Base-by-base conservation (phyloP, 2,329 filamentous ascomycete genomes). In the Fonsecaea nubica region DNA sequence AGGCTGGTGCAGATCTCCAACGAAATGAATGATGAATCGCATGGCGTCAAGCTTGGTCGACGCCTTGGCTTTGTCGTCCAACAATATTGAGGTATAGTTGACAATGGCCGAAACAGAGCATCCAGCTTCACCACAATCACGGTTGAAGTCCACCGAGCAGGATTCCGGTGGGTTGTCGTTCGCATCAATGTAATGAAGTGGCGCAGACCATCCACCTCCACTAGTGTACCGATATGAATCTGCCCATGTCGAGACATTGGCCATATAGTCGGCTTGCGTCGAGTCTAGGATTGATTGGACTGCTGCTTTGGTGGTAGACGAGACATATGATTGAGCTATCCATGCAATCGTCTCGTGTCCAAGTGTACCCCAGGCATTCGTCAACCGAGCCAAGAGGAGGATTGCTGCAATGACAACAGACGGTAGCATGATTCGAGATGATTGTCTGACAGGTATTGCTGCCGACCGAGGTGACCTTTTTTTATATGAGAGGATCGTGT, bases 381-480 rank as follows among this genome's bases (percentile, higher is more conserved):
- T 91, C 74, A 98, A 80, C 78, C 97, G 76, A 79, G 98, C 98
- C 80, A 98, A 79, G 48, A 94, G 94, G 78, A 92, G 96, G 1
- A 95, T 94, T 0, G 94, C 94, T 59, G 98, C 83, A 71, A 99
- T 92, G 76, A 98, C 98, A 0, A 86, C 88, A 66, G 92, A 92
- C 84, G 98, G 95, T 52, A 35, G 25, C 62, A 61, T 61, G 45
- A 18, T 38, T 33, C 33, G 10, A 12, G 33, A n/a, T 13, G 25
- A 3, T 36, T 40, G 32, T 30, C 13, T 13, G 21, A 30, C 15
- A 21, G 32, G 13, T 21, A 10, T 53, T 10, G 15, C 18, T n/a
- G 6, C 18, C 32, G 25, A 13, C 35, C 33, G 21, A 53, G 48
- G n/a, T 18, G 32, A 7, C 7, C 18, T 18, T 10, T 13, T 32